Base-by-base conservation (phyloP, 1,284 basidiomycete species). In the Takashimella tepidaria region DNA sequence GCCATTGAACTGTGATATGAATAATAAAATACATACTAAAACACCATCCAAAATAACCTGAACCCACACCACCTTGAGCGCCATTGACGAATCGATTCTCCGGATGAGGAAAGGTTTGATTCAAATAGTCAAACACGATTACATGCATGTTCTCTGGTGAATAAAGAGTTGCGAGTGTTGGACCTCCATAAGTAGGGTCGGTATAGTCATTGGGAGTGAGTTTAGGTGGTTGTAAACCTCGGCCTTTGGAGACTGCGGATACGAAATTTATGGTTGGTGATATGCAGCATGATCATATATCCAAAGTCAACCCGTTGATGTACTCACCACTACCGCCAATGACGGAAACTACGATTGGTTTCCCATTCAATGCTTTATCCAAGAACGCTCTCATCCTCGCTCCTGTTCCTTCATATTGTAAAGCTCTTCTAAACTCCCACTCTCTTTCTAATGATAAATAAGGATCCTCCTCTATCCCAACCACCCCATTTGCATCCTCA, bases 31-130 rank as follows among this genome's bases (percentile, higher is more conserved):
- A 68, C 67, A 56, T 59, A 71, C 69, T 67, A 49, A 70, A 75
- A 49, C 73, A 75, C 66, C 71, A 73, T 2, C 67, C 65, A 56
- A 72, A 72, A 48, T 75, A 75, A 6, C 64, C 67, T 5, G 67
- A 60, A 1, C 73, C 73, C 0, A 72, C 67, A n/a, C 70, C 73
- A 6, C 73, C 73, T 49, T 73, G 72, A 5, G 72, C 72, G 16
- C 72, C 72, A 44, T 69, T 72, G 22, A 63, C 49, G 41, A 70
- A 69, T 24, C 57, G 46, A 53, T 74, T 71, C 10, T 55, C 47
- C 2, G 52, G 50, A 41, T 68, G 58, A 2, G 70, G 73, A 45
- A 73, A 75, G 2, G 67, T 68, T 16, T 49, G 45, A 52, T 73
- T 70, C 21, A 75, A 60, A 61, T 67, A 74, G 45, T 71, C 62